Percentiles rank a stretch among this genome's conserved stretches.
These are phyloP conservation scores for Castanopsis chinensis DNA, from an alignment of 306 rosid species.

Conservation along the genomic window DNA sequence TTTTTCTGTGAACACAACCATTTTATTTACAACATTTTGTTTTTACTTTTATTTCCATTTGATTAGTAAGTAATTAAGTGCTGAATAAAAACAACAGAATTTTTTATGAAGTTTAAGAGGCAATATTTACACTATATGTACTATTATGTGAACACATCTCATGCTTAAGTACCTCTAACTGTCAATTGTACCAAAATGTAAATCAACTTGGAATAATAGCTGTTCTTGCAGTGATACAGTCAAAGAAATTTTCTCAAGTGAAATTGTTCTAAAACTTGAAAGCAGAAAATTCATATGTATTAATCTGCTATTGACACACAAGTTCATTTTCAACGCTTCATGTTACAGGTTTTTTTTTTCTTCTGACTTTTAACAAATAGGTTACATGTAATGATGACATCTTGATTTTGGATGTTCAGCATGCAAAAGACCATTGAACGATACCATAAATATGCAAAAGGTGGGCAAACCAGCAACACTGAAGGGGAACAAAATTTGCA, in stretches of 20 bases:
- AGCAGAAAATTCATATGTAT: neutral
- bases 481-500: slow-evolving; percentile 38
- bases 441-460: slow-evolving; percentile 28
- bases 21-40: neutral
- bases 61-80: neutral
- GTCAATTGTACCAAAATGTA: neutral
- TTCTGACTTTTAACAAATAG: neutral
- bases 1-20: neutral
- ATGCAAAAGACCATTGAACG: slow-evolving; percentile 40
- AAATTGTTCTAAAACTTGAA: neutral
- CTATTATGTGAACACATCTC: neutral
- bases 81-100: neutral
- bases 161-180: neutral
- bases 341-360: neutral
- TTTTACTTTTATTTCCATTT: neutral
- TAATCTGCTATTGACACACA: neutral
- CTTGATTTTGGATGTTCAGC: slow-evolving; percentile 38
- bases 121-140: too few relatives aligned
- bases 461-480: slow-evolving; percentile 7
- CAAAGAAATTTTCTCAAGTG: neutral
- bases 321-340: neutral
- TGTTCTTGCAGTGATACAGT: neutral
- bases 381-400: neutral
- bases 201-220: neutral
- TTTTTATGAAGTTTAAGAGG: neutral